Base-by-base conservation (phyloP, 208 protist genomes). In the Balamuthia mandrillaris region DNA sequence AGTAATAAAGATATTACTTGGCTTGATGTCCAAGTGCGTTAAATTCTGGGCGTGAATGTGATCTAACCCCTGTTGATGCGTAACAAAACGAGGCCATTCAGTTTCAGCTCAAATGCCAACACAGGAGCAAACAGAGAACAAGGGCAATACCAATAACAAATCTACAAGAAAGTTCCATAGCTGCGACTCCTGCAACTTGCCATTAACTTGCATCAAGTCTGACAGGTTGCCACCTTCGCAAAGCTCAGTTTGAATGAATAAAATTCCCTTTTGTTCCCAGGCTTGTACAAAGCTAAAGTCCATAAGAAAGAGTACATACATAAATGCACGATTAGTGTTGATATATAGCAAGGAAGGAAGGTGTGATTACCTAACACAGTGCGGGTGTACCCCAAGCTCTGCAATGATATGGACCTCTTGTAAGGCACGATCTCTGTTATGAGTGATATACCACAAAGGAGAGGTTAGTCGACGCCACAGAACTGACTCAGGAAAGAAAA, bases 21-120 rank as follows among this genome's bases (percentile, higher is more conserved):
- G 24, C 24, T 65, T 65, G 6, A 65, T 65, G 56, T 65, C 56
- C 56, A 65, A 29, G 56, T 65, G 60, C 9, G 41, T 14, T 35
- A 66, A 14, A 35, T 66, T 66, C 60, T 66, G 60, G n/a, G 33
- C 60, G 60, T 66, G 60, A 39, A 66, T 66, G 60, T 66, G 60
- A 16, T 24, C 10, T 24, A 66, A 27, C 7, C 60, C 60, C 60
- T 66, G 60, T 5, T 44, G 7, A 66, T 66, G 24, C 56, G 47
- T 18, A n/a, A n/a, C 47, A n/a, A 18, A 18, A n/a, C 47, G 51
- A 27, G 51, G 2, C 5, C 51, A 54, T 54, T 54, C 16, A 24
- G 47, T 24, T 24, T 21, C 47, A 54, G 47, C 47, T 21, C 21
- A 14, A 54, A 54, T 54, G 47, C 14, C 14, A 54, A 24, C 21